Base-by-base conservation (phyloP, 805 yeast genomes). In the Candida dajiaensis region DNA sequence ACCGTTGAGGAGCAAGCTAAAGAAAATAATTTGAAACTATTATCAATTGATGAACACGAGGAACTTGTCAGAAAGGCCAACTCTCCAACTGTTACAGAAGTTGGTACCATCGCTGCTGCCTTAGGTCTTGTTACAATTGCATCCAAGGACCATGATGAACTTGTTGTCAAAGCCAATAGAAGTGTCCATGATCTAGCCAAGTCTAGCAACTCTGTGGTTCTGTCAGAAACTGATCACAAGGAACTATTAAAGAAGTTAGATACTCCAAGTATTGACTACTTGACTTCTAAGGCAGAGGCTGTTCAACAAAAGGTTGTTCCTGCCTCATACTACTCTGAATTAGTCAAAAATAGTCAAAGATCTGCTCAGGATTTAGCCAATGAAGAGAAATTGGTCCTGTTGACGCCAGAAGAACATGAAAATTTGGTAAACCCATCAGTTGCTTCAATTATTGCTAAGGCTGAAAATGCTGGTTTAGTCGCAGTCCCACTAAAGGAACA, bases 1-100 rank as follows among this genome's bases (percentile, higher is more conserved):
- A 54, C 57, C 6, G 35, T 63, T 18, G 48, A 51, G 16, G 59
- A 50, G 5, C 53, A 53, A 38, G 65, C 65, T 1, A 42, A 46
- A 15, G 59, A 51, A 18, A 39, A 52, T 12, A 38, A 47, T 7
- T 40, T 45, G 42, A 48, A 48, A 8, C 47, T 51, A 4, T 21
- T 58, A 11, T 35, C 52, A 5, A 26, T 42, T 15, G 48, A 41
- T 10, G 61, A 54, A 10, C 49, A 52, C 40, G 28, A 45, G n/a
- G 45, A 42, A 10, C 40, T 57, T 1, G n/a, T 42, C 11, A 38
- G 49, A 46, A 46, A 46, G 31, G 29, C 45, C 25, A 15, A 37
- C 15, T 36, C 42, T 8, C 60, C 59, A 35, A n/a, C 47, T 8
- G 31, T 8, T 8, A 37, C 47, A 0, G 49, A 40, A 11, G 23